Evolutionary conservation across 2,329 filamentous ascomycete genomes (phyloP).

Genomic region (Talaromyces funiculosus): DNA sequence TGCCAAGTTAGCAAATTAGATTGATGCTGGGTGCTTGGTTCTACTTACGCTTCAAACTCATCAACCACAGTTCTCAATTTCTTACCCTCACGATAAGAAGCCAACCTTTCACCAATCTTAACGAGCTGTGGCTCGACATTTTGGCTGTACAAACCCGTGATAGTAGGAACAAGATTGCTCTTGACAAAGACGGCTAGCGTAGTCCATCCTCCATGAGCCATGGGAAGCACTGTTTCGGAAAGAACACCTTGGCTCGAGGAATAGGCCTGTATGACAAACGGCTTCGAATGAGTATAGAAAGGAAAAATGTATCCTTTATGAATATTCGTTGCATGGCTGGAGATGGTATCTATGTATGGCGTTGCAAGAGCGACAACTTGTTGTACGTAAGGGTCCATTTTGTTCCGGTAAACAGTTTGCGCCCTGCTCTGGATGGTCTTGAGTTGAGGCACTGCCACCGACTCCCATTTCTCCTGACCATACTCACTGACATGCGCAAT

Average conservation of each 20-base stretch:
- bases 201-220: slow-evolving; percentile 64
- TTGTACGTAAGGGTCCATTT: slow-evolving; percentile 68
- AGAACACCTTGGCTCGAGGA: slow-evolving; percentile 60
- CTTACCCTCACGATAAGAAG: slow-evolving; percentile 55
- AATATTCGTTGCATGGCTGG: slow-evolving; percentile 58
- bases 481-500: slow-evolving; percentile 63
- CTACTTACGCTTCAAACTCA: slow-evolving; percentile 45
- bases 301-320: slow-evolving; percentile 71
- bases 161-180: slow-evolving; percentile 70
- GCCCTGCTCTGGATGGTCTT: slow-evolving; percentile 57
- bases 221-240: slow-evolving; percentile 64
- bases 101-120: slow-evolving; percentile 84
- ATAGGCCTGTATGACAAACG: slow-evolving; percentile 68
- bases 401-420: slow-evolving; percentile 62
- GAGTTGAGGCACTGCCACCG: slow-evolving; percentile 69
- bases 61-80: slow-evolving; percentile 56
- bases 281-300: slow-evolving; percentile 65
- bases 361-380: slow-evolving; percentile 52
- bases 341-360: slow-evolving; percentile 68
- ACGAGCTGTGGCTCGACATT: slow-evolving; percentile 94
- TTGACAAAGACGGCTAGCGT: slow-evolving; percentile 66
- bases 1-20: slow-evolving; percentile 4
- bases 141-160: slow-evolving; percentile 75
- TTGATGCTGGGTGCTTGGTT: background rate
- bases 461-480: slow-evolving; percentile 68